Evolutionary conservation across 352 stramenopile genomes (phyloP), one percentile per base, ranked within the genome.

Genomic region (Aphanomyces stellatus): DNA sequence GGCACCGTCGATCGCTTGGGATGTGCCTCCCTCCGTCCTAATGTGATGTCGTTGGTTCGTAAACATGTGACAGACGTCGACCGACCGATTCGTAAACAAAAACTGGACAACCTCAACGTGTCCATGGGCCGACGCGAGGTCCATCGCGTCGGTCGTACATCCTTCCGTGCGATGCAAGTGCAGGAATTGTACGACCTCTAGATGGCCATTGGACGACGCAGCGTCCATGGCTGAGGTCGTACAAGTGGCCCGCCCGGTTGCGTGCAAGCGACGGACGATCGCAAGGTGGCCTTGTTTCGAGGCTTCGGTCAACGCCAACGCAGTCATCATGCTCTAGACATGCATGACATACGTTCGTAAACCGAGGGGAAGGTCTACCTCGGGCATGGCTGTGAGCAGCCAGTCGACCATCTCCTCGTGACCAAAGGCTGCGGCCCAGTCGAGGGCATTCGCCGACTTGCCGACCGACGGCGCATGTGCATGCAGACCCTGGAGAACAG

Each of bases 381-480:
- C n/a, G n/a, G n/a, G n/a, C n/a, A n/a, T n/a, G n/a, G n/a, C n/a
- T n/a, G n/a, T n/a, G 22, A 57, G 49, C 6, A 57, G 49, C 49
- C 49, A 57, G 6, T 24, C 17, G 19, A 57, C 49, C 4, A 24
- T 57, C 5, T 15, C 7, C n/a, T 57, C 49, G 27, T 57, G 49
- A n/a, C 49, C 49, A 57, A 24, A 57, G 11, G 49, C 25, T n/a
- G 49, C 49, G 5, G 49, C 49, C 49, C 49, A 57, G 49, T 57
- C 49, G 13, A 57, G 19, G 6, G 49, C 49, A 57, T 57, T 57
- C 49, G 30, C 30, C 6, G 49, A 57, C 25, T 24, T 24, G 30
- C 30, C 25, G 25, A 11, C 5, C 19, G 8, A 19, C 8, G 49
- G 49, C 8, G 15, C 19, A 34, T 33, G 25, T n/a, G 49, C 49